Base-by-base conservation (phyloP, 179 eudicot genomes). In the Beta lomatogona region DNA sequence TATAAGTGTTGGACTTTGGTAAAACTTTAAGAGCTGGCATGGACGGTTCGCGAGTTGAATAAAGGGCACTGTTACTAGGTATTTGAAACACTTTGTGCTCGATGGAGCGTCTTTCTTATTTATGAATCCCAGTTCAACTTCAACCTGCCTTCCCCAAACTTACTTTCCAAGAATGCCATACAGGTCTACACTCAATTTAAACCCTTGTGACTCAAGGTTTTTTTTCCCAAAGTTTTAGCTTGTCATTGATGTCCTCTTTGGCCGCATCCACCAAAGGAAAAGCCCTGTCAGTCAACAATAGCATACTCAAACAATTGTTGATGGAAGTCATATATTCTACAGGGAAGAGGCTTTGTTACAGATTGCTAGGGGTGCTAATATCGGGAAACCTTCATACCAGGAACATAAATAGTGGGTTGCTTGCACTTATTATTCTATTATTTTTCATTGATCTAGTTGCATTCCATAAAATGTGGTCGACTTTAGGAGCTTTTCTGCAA, bases 41-140 rank as follows among this genome's bases (percentile, higher is more conserved):
- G 64, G 22, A 59, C 22, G n/a, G n/a, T 59, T 59, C n/a, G 25
- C 19, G n/a, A 83, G 54, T 95, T 92, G 28, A 25, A 25, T 25
- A 25, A 25, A 25, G 28, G 28, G 28, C 28, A 22, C 6, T 59
- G 12, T 59, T 18, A 59, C 64, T 15, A 9, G 19, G 65, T 60
- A 6, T 5, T n/a, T n/a, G 28, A n/a, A 60, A 60, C 28, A 25
- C 1, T 25, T 25, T 25, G 28, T 25, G 28, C 28, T 7, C 31
- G 36, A 22, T 63, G 67, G 9, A 22, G 28, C 14, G 3, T 63
- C 13, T 63, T 63, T 18, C 19, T 59, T n/a, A n/a, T 15, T 22
- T 4, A 18, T 59, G 25, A 22, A 18, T 5, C 4, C n/a, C 11
- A 18, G 58, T 13, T 54, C 58, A 54, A 16, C 58, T 13, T 54